Conservation (phyloP, 148 eudicot genomes). For the Rhododendron kiyosumense region DNA sequence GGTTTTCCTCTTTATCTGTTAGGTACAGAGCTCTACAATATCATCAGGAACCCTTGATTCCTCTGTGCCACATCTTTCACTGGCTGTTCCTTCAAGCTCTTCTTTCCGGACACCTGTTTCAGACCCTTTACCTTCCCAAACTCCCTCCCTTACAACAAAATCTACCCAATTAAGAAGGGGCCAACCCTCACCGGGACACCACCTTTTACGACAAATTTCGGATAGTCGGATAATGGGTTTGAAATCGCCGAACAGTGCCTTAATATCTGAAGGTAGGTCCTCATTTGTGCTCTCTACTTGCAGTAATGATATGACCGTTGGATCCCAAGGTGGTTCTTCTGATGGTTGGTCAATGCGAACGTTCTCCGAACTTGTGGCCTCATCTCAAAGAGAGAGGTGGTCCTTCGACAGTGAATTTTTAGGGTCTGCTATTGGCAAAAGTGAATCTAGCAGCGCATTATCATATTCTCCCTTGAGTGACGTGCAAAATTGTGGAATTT, state of each 20-base stretch:
- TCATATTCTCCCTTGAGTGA: slow-evolving; percentile 42
- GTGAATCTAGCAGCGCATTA: slow-evolving; percentile 30
- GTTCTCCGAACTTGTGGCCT: slow-evolving; percentile 54
- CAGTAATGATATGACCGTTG: slow-evolving; percentile 47
- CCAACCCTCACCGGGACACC: slow-evolving; percentile 43
- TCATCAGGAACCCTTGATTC: slow-evolving; percentile 33
- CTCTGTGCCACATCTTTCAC: slow-evolving; percentile 41
- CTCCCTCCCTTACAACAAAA: slow-evolving; percentile 40
- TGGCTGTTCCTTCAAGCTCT: slow-evolving; percentile 49
- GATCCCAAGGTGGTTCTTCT: slow-evolving; percentile 66
- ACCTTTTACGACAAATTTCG: slow-evolving; percentile 43
- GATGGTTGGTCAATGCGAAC: slow-evolving; percentile 71
- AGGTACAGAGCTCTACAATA: slow-evolving; percentile 45
- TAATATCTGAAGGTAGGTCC: slow-evolving; percentile 40
- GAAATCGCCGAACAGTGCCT: slow-evolving; percentile 53
- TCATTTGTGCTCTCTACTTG: slow-evolving; percentile 35
- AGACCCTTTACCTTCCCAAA: slow-evolving; percentile 45
- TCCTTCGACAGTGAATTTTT: slow-evolving; percentile 73
- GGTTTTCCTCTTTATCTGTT: not conserved
- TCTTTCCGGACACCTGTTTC: slow-evolving; percentile 30
- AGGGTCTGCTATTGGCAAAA: slow-evolving; percentile 42
- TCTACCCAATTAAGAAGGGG: slow-evolving; percentile 46
- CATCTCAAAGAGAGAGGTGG: slow-evolving; percentile 63
- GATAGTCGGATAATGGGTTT: slow-evolving; percentile 47
- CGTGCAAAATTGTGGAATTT: slow-evolving; percentile 59